A percentile compares a stretch with the other conserved stretches of the same genome.
phyloP scores from a whole-genome alignment of 768 basidiomycete species.

The Leccinum variicolor region DNA sequence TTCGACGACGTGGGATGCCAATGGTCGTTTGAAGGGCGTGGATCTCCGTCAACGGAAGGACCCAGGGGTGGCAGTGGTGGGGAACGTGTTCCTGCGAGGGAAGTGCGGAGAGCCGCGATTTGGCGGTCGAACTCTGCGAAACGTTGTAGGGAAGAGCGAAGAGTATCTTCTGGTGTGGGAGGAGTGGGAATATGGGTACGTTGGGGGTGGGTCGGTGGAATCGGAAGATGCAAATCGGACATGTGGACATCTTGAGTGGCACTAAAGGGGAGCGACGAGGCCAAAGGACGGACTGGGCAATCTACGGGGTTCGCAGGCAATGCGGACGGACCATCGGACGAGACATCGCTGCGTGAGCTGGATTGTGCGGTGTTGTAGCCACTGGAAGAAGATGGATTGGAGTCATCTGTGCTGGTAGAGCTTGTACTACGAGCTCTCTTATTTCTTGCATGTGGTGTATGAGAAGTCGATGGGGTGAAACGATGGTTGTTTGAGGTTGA shows the following conservation, averaged over 20 bases:
- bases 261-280: slow-evolving; percentile 37
- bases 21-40: slow-evolving; percentile 9
- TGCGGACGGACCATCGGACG: slow-evolving; percentile 16
- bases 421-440: slow-evolving; percentile 58
- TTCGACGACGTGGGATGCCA: slow-evolving; percentile 19
- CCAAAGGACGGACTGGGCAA: slow-evolving; percentile 20
- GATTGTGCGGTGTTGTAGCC: slow-evolving; percentile 33
- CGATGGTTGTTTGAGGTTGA: slow-evolving; percentile 14
- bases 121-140: slow-evolving; percentile 54
- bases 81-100: slow-evolving; percentile 29
- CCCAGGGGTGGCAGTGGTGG: slow-evolving; percentile 25
- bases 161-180: slow-evolving; percentile 32
- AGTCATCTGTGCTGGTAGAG: slow-evolving; percentile 38
- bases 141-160: slow-evolving; percentile 46
- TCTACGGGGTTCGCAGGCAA: slow-evolving; percentile 10
- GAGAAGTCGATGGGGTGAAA: slow-evolving; percentile 5
- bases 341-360: slow-evolving; percentile 33
- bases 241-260: slow-evolving; percentile 49
- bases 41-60: slow-evolving; percentile 18
- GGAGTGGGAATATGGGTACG: slow-evolving; percentile 12
- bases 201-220: slow-evolving; percentile 16
- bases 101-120: slow-evolving; percentile 46
- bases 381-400: slow-evolving; percentile 36
- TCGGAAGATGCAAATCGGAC: slow-evolving; percentile 36
- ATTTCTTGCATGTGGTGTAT: slow-evolving; percentile 44